Base-by-base conservation (phyloP, 768 basidiomycete genomes). In the Flagelloscypha sp. region DNA sequence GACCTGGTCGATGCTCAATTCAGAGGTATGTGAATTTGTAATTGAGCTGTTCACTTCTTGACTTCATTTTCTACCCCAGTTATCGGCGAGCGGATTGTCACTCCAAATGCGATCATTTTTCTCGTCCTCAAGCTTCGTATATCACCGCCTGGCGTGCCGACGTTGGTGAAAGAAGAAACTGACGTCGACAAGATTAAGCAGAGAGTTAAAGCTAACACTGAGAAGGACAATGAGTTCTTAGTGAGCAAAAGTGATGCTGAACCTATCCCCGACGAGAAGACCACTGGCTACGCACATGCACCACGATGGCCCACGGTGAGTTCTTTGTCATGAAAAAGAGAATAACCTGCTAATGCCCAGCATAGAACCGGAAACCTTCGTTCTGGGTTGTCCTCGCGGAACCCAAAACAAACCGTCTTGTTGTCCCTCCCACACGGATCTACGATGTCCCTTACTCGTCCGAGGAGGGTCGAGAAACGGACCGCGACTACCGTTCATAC, bases 321-420 rank as follows among this genome's bases (percentile, higher is more conserved):
- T 63, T 25, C 27, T 21, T 27, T 19, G 19, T 21, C 17, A 30
- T 23, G n/a, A n/a, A n/a, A n/a, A n/a, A n/a, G n/a, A n/a, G n/a
- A n/a, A n/a, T n/a, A n/a, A n/a, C n/a, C n/a, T n/a, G 10, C 11
- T 8, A 3, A 15, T 25, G 42, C 18, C 40, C 13, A 36, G 18
- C 33, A 33, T 38, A 93, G 87, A 69, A 79, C 37, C 88, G 90
- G 40, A 93, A 86, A 58, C 84, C 93, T 1, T 70, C 76, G 16
- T 98, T 89, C 88, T 93, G 90, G 84, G 65, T 94, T 35, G 70
- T 94, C 8, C 74, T 95, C 15, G 85, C 82, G 0, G 92, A 95
- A 50, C 79, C 84, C 41, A 92, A 90, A 56, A 70, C 75, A 8
- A 81, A 84, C 56, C 74, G 79, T 21, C 70, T 92, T 28, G 84